Base-by-base conservation (phyloP, 2,329 filamentous ascomycete species). In the Cladophialophora yegresii region DNA sequence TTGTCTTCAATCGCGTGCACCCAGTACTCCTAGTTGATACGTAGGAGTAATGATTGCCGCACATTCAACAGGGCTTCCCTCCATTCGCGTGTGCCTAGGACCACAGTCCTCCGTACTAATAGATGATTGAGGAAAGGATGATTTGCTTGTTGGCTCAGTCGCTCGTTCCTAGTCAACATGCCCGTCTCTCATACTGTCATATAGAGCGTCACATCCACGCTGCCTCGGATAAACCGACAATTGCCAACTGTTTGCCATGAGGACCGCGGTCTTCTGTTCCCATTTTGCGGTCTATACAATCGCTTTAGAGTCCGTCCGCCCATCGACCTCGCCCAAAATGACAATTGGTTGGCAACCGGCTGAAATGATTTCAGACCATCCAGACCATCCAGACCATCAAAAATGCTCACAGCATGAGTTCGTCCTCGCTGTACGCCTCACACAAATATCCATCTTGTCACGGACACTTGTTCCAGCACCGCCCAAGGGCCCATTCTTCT, bases 161-260 rank as follows among this genome's bases (percentile, higher is more conserved):
- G 33, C 16, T 40, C 36, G n/a, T 43, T 43, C 16, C 36, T 43
- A 43, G 13, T 43, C 36, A 43, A 43, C 36, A 43, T n/a, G 36
- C 36, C 36, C 23, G 47, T 50, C 9, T 50, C 47, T 50, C 47
- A 50, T 50, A 50, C 36, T 43, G 36, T 16, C 36, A n/a, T 16
- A 43, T 16, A 43, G 13, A n/a, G 36, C 36, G 36, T 43, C 16
- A n/a, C 16, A 43, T 43, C 36, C 36, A 20, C 36, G 16, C 16
- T 6, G 16, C 16, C 36, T n/a, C 13, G 47, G 22, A 50, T 50
- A 23, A 13, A 49, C n/a, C 45, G 40, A 49, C n/a, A 58, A 45
- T 57, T 57, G 55, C 55, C 55, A 23, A 58, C 55, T 20, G 23
- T 33, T 45, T 49, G 36, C 55, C 55, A 26, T 58, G 55, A 58